These are phyloP conservation scores for Planoprotostelium fungivorum DNA, from an alignment of 78 protist species.

Conservation along the genomic window DNA sequence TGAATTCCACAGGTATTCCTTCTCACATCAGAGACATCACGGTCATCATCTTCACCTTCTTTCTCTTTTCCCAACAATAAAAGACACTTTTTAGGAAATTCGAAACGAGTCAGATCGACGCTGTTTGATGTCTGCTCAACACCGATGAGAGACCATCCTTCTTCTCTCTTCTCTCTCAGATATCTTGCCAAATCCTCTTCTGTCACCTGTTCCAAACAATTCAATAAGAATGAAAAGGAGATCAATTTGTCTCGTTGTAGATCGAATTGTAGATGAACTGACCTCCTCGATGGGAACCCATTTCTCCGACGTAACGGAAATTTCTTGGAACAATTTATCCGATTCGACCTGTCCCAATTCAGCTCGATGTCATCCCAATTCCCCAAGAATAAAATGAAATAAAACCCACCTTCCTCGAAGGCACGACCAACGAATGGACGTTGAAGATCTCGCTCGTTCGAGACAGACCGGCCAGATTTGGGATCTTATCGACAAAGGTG, in stretches of 20 bases:
- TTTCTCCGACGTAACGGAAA: conserved; percentile 56
- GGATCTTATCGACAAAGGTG: conserved; percentile 60
- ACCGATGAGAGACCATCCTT: conserved; percentile 74
- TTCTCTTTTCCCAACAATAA: conserved; percentile 72
- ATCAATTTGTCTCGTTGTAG: background rate
- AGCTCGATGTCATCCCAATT: too few species aligned
- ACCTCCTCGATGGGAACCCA: conserved; percentile 77
- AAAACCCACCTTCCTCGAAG: conserved; percentile 13
- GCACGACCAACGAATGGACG: conserved; percentile 34
- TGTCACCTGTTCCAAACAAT: background rate
- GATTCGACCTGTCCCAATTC: background rate
- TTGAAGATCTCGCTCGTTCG: conserved; percentile 69
- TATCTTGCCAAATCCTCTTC: conserved; percentile 12
- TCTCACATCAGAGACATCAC: background rate
- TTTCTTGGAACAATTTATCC: conserved; percentile 37
- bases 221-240: too few species aligned
- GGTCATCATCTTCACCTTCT: conserved; percentile 35
- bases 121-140: conserved; percentile 79
- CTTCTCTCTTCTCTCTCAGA: conserved; percentile 28
- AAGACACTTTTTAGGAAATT: conserved; percentile 61
- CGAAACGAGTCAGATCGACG: conserved; percentile 21
- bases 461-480: conserved; percentile 69
- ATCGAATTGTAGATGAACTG: background rate
- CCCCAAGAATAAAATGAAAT: background rate
- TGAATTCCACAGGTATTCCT: conserved; percentile 62